Conservation (phyloP, 208 protist genomes). For the Acanthamoeba royreba region DNA sequence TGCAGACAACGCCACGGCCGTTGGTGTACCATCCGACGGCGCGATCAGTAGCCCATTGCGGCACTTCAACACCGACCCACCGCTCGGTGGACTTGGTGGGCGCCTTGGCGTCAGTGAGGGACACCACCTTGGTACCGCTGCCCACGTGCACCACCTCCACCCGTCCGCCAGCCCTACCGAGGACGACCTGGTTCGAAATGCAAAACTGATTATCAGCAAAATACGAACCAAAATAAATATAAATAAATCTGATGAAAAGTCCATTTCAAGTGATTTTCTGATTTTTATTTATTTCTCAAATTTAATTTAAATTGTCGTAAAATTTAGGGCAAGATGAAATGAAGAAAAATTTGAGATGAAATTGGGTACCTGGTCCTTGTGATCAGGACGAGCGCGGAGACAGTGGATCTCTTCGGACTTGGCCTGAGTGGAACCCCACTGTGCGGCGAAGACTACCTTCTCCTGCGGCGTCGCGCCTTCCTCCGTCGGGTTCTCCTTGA, state of each 20-base stretch:
- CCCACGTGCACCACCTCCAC: neutral
- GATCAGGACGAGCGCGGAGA: neutral
- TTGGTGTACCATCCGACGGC: neutral
- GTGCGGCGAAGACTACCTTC: neutral
- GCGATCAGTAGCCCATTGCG: neutral
- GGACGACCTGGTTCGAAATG: neutral
- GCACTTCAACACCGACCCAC: neutral
- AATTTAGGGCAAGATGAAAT: too few species aligned
- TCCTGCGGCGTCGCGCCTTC: neutral
- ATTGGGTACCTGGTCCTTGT: neutral
- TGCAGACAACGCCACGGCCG: neutral
- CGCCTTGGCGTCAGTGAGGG: neutral
- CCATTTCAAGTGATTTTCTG: too few species aligned
- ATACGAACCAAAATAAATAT: too few species aligned
- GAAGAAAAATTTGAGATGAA: neutral
- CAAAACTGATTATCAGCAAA: too few species aligned
- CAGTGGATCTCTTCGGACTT: conserved; percentile 4
- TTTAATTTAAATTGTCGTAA: too few species aligned
- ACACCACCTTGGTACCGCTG: neutral
- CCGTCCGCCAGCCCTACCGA: neutral
- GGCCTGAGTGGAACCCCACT: neutral
- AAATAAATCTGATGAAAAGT: too few species aligned
- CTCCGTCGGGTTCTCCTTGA: neutral
- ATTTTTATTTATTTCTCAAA: too few species aligned
- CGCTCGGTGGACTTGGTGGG: neutral